Percentiles rank a stretch among this genome's conserved stretches.
phyloP scores from a whole-genome alignment of 495 filamentous ascomycete species.

The Friedmanniomyces simplex region DNA sequence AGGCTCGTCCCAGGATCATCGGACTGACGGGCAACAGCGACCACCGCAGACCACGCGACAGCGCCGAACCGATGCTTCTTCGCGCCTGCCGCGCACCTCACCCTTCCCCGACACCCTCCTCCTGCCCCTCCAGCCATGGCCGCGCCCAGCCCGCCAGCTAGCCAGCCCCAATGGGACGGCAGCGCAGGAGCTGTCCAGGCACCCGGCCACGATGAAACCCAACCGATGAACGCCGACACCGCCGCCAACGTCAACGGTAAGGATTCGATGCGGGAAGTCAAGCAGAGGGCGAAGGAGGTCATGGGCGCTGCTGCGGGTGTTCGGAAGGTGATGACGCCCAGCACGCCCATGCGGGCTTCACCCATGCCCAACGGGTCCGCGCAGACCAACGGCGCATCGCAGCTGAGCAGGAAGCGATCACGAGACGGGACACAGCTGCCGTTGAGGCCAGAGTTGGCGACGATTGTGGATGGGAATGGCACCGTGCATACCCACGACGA shows the following conservation, averaged over 20 bases:
- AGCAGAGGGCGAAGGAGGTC: constrained; percentile 49
- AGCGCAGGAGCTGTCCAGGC: constrained; percentile 10
- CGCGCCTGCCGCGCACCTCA: background rate
- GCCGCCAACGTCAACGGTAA: constrained; percentile 11
- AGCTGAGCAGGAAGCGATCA: constrained; percentile 47
- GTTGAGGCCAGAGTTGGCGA: constrained; percentile 1
- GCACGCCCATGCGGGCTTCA: constrained; percentile 3
- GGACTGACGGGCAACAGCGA: background rate
- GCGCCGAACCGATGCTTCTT: background rate
- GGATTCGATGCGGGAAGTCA: constrained; percentile 43
- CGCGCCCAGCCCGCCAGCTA: constrained; percentile 1
- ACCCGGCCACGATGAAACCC: background rate
- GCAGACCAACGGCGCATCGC: constrained; percentile 9
- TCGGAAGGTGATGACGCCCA: constrained; percentile 14
- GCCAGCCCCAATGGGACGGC: constrained; percentile 11
- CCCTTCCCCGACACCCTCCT: background rate
- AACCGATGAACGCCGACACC: background rate
- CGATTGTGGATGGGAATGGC: constrained; percentile 17
- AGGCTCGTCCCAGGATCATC: background rate
- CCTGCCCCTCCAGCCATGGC: background rate
- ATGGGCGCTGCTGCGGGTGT: constrained; percentile 41
- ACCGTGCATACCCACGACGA: constrained; percentile 24
- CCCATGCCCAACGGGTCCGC: constrained; percentile 34
- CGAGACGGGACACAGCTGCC: constrained; percentile 44
- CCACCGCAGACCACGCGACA: background rate